Evolutionary conservation across 371 early-diverging fungal species (phyloP), one percentile per base, ranked within the genome.

Genomic region (Actinomortierella wolfii): DNA sequence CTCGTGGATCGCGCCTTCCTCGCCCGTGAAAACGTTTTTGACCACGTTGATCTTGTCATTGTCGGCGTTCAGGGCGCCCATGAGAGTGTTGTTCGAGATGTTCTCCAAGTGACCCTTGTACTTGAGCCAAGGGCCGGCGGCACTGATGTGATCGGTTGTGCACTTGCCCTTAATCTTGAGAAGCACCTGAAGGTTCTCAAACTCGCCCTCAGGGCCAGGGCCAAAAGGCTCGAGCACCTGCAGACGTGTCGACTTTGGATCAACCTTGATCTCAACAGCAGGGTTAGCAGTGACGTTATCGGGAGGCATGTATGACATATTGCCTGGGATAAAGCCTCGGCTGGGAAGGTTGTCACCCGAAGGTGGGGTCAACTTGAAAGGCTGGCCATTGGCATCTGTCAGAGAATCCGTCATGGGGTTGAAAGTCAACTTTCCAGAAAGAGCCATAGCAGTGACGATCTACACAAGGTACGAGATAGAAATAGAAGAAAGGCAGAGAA

Each of bases 101-200:
- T 97, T 97, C 78, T 96, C 92, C 67, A 97, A 78, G 73, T 97
- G 98, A 5, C 97, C 97, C 81, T 94, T 93, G 85, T 94, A 97
- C 78, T 97, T 97, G 64, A 97, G 83, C 97, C 98, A 97, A 26
- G 93, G 94, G 29, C 97, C 97, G 47, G 96, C 97, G 21, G 93
- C 93, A 51, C 93, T 93, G 70, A 97, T 97, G 75, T 97, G 97
- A 80, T 97, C 97, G 5, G 98, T 97, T 6, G 98, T 97, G 82
- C 98, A 97, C 79, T 97, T 97, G 69, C 98, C 98, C 80, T 94
- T 86, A 47, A 94, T 97, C 76, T 95, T 95, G 68, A 96, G 84
- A 52, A 97, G 79, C 18, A 97, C 90, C 20, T 85, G 84, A 28
- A 92, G 76, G 54, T 89, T 68, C 57, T 85, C 75, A 56, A 90